Base-by-base conservation (phyloP, 768 basidiomycete genomes). In the Pholiota microspora region DNA sequence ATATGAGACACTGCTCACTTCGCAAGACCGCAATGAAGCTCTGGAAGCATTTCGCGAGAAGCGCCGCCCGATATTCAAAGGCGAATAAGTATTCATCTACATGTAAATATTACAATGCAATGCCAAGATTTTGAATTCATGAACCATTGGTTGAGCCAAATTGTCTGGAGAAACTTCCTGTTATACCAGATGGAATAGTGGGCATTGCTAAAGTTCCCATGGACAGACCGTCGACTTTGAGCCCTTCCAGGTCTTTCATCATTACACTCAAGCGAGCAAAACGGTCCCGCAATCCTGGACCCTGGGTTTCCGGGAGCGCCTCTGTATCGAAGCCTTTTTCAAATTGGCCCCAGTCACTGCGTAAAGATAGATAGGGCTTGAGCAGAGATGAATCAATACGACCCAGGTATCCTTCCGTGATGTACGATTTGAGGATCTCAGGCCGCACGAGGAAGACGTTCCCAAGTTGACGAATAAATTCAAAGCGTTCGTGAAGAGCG, bases 371-470 rank as follows among this genome's bases (percentile, higher is more conserved):
- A 66, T 97, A 99, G 1, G 96, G 97, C 56, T 88, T 86, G 34
- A 99, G 81, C 12, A 98, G 79, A 15, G 78, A 78, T 2, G 90
- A 73, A 60, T 98, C 96, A 61, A 99, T 94, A 15, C 93, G 83
- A 7, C 94, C 94, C 12, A 99, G 86, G 69, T 94, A 92, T 54
- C 88, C 89, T 65, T 97, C 95, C 8, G 88, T 91, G 69, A 98
- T 94, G 73, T 97, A 98, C 3, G 94, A 92, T 62, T 89, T 92
- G 60, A 99, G 81, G 54, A 95, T 92, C 59, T 98, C 94, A 6
- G 96, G 95, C 51, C 88, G 92, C 46, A 99, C 91, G 59, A 98
- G 88, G 80, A 98, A 99, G 59, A 95, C 81, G 65, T 98, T 96
- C 60, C 96, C 97, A 4, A 99, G 84, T 69, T 98, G 95, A 35